Base-by-base conservation (phyloP, 2,329 filamentous ascomycete species). In the Lasiodiplodia sp. region DNA sequence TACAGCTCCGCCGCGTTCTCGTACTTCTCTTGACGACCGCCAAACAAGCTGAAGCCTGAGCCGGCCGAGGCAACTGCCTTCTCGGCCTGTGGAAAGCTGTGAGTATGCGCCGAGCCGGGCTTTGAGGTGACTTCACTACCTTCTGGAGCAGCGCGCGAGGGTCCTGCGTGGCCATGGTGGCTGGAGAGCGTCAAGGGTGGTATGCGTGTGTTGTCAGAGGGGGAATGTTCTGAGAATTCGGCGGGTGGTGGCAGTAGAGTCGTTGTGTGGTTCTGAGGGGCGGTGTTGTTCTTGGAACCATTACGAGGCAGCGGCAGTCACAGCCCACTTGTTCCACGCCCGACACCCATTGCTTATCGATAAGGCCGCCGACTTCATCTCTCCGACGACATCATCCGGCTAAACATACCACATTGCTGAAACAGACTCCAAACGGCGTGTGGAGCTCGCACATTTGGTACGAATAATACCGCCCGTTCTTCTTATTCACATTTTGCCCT, bases 1-100 rank as follows among this genome's bases (percentile, higher is more conserved):
- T 94, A 98, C 72, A 96, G 84, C 73, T 97, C 94, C 71, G 92
- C 93, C 16, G 95, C 95, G 82, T 90, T 89, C 82, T 96, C 92
- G 77, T 92, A 94, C 81, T 97, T 98, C 72, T 97, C 94, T 75
- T 92, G 87, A 69, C 90, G 88, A 56, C 92, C 92, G 53, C 94
- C 92, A 75, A 99, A 97, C 82, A 97, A 90, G 79, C 90, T 92
- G 83, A 97, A 97, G 75, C 94, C 94, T 34, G 91, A 85, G 23
- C 88, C 85, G 51, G 95, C 94, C 73, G 91, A 85, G 74, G 90
- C 83, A 31, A 92, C 87, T 65, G 90, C 87, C 84, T 96, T 97
- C 77, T 97, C 93, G 83, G 96, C 96, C 94, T 97, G 79, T 73
- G 70, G 64, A 69, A 64, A 69, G 66, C 68, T 64, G 71, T 73